Base-by-base conservation (phyloP, 768 basidiomycete genomes). In the Crassisporium funariophilum region DNA sequence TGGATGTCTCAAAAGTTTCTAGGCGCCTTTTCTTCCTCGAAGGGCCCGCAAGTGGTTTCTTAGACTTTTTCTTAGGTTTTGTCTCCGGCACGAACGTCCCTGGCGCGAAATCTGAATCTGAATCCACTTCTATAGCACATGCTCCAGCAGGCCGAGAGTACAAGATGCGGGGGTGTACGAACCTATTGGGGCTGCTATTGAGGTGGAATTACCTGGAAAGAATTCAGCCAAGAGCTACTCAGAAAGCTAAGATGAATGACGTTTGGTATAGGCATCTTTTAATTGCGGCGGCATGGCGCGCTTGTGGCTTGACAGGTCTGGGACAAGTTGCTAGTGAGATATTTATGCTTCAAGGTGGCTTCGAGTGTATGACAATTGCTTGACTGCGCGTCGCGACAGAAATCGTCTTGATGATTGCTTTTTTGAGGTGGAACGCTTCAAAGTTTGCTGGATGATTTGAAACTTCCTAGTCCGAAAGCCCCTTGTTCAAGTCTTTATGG, bases 61-160 rank as follows among this genome's bases (percentile, higher is more conserved):
- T 50, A n/a, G 27, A 24, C 40, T 65, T 68, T 45, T 67, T 70
- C 45, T 59, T 71, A 38, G 45, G 57, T 34, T 47, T 57, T 3
- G 50, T 41, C 49, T 72, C 68, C 17, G 63, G 64, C 4, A 72
- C 44, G 48, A 70, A 72, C 5, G 58, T 48, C 1, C 75, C 74
- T 3, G 76, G 66, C 20, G 66, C 69, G 53, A 81, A 81, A 38
- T 79, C 77, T 23, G 75, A 67, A 54, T 81, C 78, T 0, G 76
- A 74, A 55, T 79, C 77, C 2, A 59, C 50, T 41, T 76, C 77
- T 73, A 52, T 37, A 15, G 6, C 12, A 13, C 4, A 19, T 23
- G 22, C n/a, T 39, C 12, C 2, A 15, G 5, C 2, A 35, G 9
- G 10, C n/a, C 20, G 19, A 31, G 11, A 29, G 24, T 43, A 43